Evolutionary conservation across 805 yeast species (phyloP), one percentile per base, ranked within the genome.

Genomic region (Ogataea philodendri): DNA sequence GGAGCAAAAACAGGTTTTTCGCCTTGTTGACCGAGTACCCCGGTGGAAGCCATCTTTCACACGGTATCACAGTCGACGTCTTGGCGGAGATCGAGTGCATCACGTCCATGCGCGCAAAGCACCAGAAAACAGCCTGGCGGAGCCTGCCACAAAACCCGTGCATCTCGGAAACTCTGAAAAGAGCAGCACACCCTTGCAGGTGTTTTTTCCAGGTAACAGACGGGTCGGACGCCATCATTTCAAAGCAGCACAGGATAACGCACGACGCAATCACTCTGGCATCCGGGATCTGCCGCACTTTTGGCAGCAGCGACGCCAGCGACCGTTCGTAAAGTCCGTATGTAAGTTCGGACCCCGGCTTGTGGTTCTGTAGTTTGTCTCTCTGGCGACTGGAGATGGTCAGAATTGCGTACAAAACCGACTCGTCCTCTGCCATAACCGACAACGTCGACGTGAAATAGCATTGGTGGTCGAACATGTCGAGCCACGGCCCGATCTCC

Each of bases 31-130:
- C 35, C 7, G 44, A 13, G 10, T 23, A 32, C 9, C 46, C 45
- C 9, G 46, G 45, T 1, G 66, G 68, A 7, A 66, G 41, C 70
- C 69, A 67, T 30, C 49, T 46, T 20, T 51, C 57, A 9, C 60
- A 52, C 7, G 55, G 59, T 11, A 65, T 57, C 37, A 63, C 57
- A 1, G 72, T 65, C 2, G 55, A 46, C 33, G 62, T 59, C 31
- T 66, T 69, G 11, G 62, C 66, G 30, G 66, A 60, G 13, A 65
- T 60, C 2, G 66, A 66, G 19, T 63, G 57, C 41, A 60, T 57
- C 15, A 66, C 63, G 44, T 67, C 72, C 69, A 65, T 66, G 22
- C 72, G 50, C 2, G 67, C 66, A 46, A 65, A 63, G 37, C 65
- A 62, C 71, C 71, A 67, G 42, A 67, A 67, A 15, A 66, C 41